A percentile compares a stretch with the other conserved stretches of the same genome.
phyloP scores from a whole-genome alignment of 768 basidiomycete species.

The Kwoniella heveanensis region DNA sequence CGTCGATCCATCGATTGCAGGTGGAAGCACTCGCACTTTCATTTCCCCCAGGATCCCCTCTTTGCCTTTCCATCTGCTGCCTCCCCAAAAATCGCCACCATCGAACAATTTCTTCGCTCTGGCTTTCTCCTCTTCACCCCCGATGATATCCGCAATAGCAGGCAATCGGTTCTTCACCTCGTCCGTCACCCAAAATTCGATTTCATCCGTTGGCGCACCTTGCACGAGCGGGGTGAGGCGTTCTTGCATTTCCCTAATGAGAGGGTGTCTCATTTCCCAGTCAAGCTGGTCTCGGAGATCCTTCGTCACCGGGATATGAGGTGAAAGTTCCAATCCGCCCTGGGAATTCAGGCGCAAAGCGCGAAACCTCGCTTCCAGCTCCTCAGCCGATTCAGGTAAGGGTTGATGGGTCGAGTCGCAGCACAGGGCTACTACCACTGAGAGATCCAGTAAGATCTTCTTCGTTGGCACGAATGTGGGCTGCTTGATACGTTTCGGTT shows the following conservation, averaged over 20 bases:
- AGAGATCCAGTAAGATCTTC: slow-evolving; percentile 78
- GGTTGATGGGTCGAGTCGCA: slow-evolving; percentile 77
- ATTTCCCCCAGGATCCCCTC: slow-evolving; percentile 64
- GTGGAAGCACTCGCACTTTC: slow-evolving; percentile 60
- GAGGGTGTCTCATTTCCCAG: slow-evolving; percentile 70
- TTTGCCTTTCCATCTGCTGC: slow-evolving; percentile 59
- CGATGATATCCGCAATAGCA: slow-evolving; percentile 78
- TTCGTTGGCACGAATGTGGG: slow-evolving; percentile 59
- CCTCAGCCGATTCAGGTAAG: slow-evolving; percentile 64
- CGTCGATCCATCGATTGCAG: slow-evolving; percentile 3
- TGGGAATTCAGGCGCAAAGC: slow-evolving; percentile 57
- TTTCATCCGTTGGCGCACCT: slow-evolving; percentile 21
- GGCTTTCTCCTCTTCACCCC: slow-evolving; percentile 68
- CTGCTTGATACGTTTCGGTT: slow-evolving; percentile 30
- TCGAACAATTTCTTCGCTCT: slow-evolving; percentile 68
- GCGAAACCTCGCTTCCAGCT: slow-evolving; percentile 68
- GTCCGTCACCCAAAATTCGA: slow-evolving; percentile 77
- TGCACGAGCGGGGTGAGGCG: slow-evolving; percentile 41
- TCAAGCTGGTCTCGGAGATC: slow-evolving; percentile 71
- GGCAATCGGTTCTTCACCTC: slow-evolving; percentile 74
- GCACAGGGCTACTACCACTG: slow-evolving; percentile 77
- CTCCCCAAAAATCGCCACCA: slow-evolving; percentile 48
- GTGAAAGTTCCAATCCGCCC: slow-evolving; percentile 16
- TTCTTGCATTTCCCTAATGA: slow-evolving; percentile 68
- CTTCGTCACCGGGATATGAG: slow-evolving; percentile 62